These are phyloP conservation scores for Heterococcus sp. DNA, from an alignment of 108 stramenopile species.

Conservation along the genomic window DNA sequence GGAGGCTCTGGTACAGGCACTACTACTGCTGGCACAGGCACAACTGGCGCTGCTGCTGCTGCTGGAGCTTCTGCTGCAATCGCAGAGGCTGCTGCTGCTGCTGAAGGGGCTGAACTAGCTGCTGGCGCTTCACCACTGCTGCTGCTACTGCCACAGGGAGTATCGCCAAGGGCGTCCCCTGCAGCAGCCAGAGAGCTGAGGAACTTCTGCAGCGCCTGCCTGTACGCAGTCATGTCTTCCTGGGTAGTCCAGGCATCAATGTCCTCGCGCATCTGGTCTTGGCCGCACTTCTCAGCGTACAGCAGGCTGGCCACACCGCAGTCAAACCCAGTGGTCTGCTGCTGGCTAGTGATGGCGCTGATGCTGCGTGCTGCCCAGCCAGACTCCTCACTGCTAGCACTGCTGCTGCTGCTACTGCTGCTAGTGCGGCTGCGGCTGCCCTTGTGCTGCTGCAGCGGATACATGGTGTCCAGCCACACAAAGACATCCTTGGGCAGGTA, in stretches of 20 bases:
- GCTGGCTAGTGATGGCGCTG: constrained; percentile 44
- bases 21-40: too few species aligned
- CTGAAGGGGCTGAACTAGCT: too few species aligned
- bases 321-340: constrained; percentile 56
- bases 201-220: constrained; percentile 30
- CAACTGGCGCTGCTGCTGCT: too few species aligned
- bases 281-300: constrained; percentile 60
- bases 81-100: too few species aligned
- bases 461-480: constrained; percentile 46
- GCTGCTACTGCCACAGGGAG: too few species aligned
- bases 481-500: constrained; percentile 50
- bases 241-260: constrained; percentile 53
- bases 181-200: background rate
- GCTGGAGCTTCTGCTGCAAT: too few species aligned
- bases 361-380: constrained; percentile 27
- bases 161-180: too few species aligned
- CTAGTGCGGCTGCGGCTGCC: too few species aligned
- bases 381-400: background rate
- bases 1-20: too few species aligned
- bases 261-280: constrained; percentile 46
- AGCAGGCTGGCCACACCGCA: constrained; percentile 56
- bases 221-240: constrained; percentile 52
- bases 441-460: constrained; percentile 20
- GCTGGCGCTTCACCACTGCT: too few species aligned
- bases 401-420: background rate